Base-by-base conservation (phyloP, 148 eudicot genomes). In the Vaccinium darrowii region DNA sequence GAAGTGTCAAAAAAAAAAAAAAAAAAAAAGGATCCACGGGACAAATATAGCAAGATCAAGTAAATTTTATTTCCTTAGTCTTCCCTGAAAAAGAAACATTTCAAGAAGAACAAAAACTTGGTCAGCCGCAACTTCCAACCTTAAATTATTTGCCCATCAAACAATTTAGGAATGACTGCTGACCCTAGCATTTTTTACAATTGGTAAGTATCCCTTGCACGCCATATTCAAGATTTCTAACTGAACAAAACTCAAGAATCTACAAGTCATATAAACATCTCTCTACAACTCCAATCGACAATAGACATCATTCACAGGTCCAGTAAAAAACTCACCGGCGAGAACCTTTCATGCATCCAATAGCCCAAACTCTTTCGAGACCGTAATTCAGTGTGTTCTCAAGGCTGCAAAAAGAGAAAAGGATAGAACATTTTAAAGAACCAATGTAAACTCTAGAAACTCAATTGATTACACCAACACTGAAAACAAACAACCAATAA, bases 331-430 rank as follows among this genome's bases (percentile, higher is more conserved):
- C 92, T 87, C 91, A 94, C 98, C 96, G 86, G 18, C 95, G 95
- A 60, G 98, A 95, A 85, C 98, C 87, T 89, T 93, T 94, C 89
- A 95, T 91, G 90, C 86, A 93, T 85, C 98, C 98, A 83, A 94
- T 87, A 86, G 98, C 94, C 98, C 98, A 95, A 85, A 95, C 98
- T 88, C 98, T 93, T 91, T 93, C 98, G 74, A 95, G 94, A 47
- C 95, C 96, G 88, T 94, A 95, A 71, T 94, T 95, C 82, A 93
- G 88, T 47, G 98, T 93, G 90, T 94, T 95, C 84, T 95, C 98
- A 76, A 95, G 98, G 89, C 98, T 94, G 95, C 90, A 91, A 85
- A 56, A 65, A 18, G 67, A 82, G 9, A 21, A 30, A 82, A 83
- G 67, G 63, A 79, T 47, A 57, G 3, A 81, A 16, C 51, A 56